Conservation (phyloP, 345 rosid genomes). For the Aegle marmelos region DNA sequence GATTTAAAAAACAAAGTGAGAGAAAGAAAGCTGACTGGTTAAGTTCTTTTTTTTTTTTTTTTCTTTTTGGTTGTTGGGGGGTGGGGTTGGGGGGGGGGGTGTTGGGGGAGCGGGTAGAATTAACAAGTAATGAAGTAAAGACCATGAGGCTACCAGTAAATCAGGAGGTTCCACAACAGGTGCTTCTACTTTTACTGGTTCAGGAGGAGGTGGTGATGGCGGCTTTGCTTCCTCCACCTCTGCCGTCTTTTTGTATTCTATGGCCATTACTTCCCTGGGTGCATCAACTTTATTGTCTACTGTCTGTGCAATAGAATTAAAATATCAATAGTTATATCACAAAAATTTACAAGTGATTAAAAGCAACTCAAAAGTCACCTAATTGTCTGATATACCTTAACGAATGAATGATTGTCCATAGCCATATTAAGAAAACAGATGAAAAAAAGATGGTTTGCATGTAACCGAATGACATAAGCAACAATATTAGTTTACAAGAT, state of each 20-base stretch:
- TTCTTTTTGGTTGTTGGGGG: too few relatives aligned
- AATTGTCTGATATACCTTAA: background rate
- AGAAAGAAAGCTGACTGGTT: constrained; percentile 1
- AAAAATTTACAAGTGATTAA: too few relatives aligned
- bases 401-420: background rate
- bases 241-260: constrained; percentile 58
- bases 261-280: constrained; percentile 76
- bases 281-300: constrained; percentile 49
- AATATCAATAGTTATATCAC: background rate
- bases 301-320: constrained; percentile 20
- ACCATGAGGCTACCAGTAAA: constrained; percentile 54
- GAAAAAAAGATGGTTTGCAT: background rate
- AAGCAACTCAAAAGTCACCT: background rate
- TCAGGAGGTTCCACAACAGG: constrained; percentile 71
- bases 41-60: background rate
- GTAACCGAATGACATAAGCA: background rate
- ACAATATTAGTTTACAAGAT: background rate
- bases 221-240: constrained; percentile 50
- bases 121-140: background rate
- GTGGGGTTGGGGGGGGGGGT: too few relatives aligned
- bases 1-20: background rate
- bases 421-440: background rate
- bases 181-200: constrained; percentile 61
- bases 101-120: too few relatives aligned
- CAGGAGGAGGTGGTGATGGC: constrained; percentile 50